Conservation (phyloP, 1,284 basidiomycete species). For the Sporisorium exsertum region DNA sequence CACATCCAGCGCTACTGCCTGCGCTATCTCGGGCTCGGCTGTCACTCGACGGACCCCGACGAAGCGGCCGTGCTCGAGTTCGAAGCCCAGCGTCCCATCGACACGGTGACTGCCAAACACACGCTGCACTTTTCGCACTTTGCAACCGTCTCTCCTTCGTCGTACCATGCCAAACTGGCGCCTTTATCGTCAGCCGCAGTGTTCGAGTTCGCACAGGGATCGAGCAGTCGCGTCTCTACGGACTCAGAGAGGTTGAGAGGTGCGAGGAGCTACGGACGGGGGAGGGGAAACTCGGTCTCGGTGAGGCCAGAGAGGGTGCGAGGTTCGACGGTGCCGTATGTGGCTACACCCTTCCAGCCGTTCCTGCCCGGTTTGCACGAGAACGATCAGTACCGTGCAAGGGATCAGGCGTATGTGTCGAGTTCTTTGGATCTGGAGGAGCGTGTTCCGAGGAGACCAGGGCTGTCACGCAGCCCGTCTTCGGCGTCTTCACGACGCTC, state of each 20-base stretch:
- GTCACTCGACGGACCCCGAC: conserved; percentile 12
- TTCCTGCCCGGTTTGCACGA: conserved; percentile 28
- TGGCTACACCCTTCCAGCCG: conserved; percentile 35
- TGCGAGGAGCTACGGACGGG: conserved; percentile 11
- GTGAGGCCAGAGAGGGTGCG: conserved; percentile 22
- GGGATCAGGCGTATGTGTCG: conserved; percentile 13
- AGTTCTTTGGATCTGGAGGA: conserved; percentile 44
- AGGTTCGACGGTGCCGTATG: conserved; percentile 4
- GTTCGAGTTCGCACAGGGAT: conserved; percentile 28
- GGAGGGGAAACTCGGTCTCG: conserved; percentile 21
- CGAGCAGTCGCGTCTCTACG: conserved; percentile 24
- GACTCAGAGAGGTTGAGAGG: conserved; percentile 24
- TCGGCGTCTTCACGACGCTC: conserved; percentile 18
- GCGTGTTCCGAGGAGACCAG: conserved; percentile 5
- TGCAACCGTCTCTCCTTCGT: conserved; percentile 11
- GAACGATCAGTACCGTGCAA: conserved; percentile 27
- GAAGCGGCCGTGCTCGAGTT: conserved; percentile 45
- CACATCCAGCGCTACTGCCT: conserved; percentile 50
- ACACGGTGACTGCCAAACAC: conserved; percentile 60
- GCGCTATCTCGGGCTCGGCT: conserved; percentile 31
- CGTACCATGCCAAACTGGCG: conserved; percentile 9
- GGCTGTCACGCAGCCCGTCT: conserved; percentile 24
- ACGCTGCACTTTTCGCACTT: conserved; percentile 55
- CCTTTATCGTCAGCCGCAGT: conserved; percentile 23
- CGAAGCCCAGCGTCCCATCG: conserved; percentile 59